Evolutionary conservation across 23 red algal species (phyloP), one percentile per base, ranked within the genome.

Genomic region (Gracilariopsis chorda): DNA sequence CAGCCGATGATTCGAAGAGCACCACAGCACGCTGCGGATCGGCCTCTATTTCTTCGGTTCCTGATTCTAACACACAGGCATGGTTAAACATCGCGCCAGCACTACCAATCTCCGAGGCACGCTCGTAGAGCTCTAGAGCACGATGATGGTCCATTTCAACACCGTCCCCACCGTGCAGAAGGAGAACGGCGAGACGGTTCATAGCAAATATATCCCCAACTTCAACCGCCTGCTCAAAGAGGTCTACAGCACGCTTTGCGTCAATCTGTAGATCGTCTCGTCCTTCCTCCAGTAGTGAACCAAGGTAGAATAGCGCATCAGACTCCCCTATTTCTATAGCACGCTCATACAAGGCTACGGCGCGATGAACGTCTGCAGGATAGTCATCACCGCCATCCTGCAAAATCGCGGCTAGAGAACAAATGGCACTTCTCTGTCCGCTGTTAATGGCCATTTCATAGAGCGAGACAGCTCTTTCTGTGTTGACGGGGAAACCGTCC

Each of bases 11-110:
- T 24, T 53, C 44, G 35, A 73, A 78, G 37, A 89, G 45, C 14
- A 48, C 39, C 40, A 89, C 30, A 1, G 85, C 85, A 77, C 40
- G 43, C 51, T 77, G 16, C 20, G 70, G 65, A 76, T 89, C 85
- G 11, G 68, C 70, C 51, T 89, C 65, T 29, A 89, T 89, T 32
- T 72, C 70, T 10, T 89, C 85, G 7, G 85, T 89, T 12, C 85
- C 85, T 39, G 28, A 45, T 49, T 89, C 85, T 14, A 89, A 52
- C 19, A 89, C 48, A 55, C 47, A 60, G 3, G 68, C 85, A 59
- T 62, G 48, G 33, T 58, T 69, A 53, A 35, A 39, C 85, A 89
- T 77, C 3, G 85, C 85, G 25, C 68, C 68, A 2, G 61, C 67
- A 58, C 69, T 76, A 28, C 70, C 68, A 29, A 51, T 65, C 5